Evolutionary conservation across 768 basidiomycete species (phyloP).

Genomic region (Suillus subaureus): DNA sequence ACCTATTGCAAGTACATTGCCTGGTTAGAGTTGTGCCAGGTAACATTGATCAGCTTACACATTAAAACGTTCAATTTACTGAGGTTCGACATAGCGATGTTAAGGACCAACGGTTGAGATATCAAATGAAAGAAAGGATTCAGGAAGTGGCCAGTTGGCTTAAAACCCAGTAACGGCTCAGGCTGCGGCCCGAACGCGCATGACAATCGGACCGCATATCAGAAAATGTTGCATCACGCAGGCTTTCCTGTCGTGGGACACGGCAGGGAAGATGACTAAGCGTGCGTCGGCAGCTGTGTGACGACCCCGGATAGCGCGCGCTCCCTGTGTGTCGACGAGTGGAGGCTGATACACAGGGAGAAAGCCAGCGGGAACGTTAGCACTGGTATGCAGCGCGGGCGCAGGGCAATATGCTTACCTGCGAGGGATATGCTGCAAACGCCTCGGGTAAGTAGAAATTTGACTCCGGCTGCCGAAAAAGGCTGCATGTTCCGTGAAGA

Average conservation of each 20-base stretch:
- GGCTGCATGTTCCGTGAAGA: no score
- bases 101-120: neutral
- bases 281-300: no score
- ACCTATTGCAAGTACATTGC: conserved; percentile 36
- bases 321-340: no score
- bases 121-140: neutral
- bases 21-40: neutral
- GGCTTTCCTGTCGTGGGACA: no score
- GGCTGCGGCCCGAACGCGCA: conserved; percentile 11
- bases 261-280: no score
- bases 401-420: no score
- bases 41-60: conserved; percentile 51
- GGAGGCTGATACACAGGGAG: neutral
- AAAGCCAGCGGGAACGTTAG: neutral
- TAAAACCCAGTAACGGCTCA: neutral
- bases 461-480: no score
- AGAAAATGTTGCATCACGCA: neutral
- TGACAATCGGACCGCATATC: conserved; percentile 7
- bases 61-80: conserved; percentile 71
- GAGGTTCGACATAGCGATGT: conserved; percentile 42
- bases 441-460: no score
- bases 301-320: no score
- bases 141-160: neutral
- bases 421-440: no score
- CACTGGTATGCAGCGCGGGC: no score